Base-by-base conservation (phyloP, 371 early-diverging fungal species). In the Mucor circinelloides region DNA sequence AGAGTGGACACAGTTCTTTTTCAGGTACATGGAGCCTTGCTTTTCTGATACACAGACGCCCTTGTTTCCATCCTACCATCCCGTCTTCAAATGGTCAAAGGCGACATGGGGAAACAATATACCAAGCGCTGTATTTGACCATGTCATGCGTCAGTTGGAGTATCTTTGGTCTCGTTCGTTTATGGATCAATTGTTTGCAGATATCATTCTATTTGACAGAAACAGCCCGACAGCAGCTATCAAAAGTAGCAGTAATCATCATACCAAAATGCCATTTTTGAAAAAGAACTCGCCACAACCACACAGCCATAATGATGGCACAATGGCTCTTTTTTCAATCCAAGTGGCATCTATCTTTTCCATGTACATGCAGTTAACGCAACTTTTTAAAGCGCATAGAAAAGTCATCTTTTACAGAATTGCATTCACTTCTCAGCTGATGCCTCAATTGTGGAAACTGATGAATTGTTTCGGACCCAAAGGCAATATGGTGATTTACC, bases 1-100 rank as follows among this genome's bases (percentile, higher is more conserved):
- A 7, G 78, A 78, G 2, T 61, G 74, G 31, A 70, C 71, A 12
- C 55, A 61, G 7, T 68, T 68, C 17, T 64, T 88, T 13, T 32
- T 87, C 23, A 62, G 64, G 0, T 64, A 72, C 6, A 86, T 84
- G 19, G 74, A 75, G 40, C 65, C 68, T 10, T 81, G 72, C 38
- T 83, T 83, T 57, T 86, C 85, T 2, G 71, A 76, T 19, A 81
- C 66, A 25, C 86, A 90, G 28, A 70, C 78, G 7, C 62, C 74
- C 2, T 70, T 69, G 15, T 81, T 76, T 56, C 72, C 78, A 23
- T 74, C 79, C 12, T 90, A 88, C 63, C 92, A 91, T 64, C 87
- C 90, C 13, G 38, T 91, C 3, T 90, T 91, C 32, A 85, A 85
- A 62, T 91, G 92, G 91, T 80, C 87, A 15, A 58, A 61, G 15